These are phyloP conservation scores for Tylopilus sp. DNA, from an alignment of 768 basidiomycete species.

Conservation along the genomic window DNA sequence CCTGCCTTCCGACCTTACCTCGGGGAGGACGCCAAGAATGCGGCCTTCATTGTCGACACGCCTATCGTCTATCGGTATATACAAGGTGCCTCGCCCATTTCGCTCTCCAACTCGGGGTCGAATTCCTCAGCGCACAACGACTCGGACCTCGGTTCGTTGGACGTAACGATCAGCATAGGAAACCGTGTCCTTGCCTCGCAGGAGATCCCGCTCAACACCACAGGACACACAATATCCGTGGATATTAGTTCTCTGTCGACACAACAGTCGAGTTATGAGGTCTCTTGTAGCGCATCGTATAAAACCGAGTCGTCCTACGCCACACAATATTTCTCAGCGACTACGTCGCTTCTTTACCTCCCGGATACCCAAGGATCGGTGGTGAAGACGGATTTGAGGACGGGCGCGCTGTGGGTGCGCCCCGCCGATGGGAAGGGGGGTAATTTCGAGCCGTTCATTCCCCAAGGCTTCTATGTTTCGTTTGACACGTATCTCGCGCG, in stretches of 20 bases:
- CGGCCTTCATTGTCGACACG: conserved; percentile 36
- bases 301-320: neutral
- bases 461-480: conserved; percentile 71
- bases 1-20: conserved; percentile 48
- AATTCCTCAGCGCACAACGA: neutral
- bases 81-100: conserved; percentile 33
- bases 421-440: conserved; percentile 23
- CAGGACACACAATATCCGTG: conserved; percentile 33
- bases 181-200: conserved; percentile 21
- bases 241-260: conserved; percentile 30
- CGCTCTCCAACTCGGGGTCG: conserved; percentile 6
- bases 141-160: conserved; percentile 14
- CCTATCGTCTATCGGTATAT: conserved; percentile 35
- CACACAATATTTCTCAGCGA: conserved; percentile 31
- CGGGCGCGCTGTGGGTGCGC: conserved; percentile 42
- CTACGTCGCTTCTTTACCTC: conserved; percentile 39
- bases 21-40: conserved; percentile 32
- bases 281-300: conserved; percentile 36
- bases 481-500: conserved; percentile 52
- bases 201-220: conserved; percentile 37
- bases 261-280: conserved; percentile 27
- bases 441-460: conserved; percentile 44
- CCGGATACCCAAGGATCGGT: conserved; percentile 35
- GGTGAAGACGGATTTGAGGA: conserved; percentile 47
- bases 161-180: conserved; percentile 32